phyloP scores from a whole-genome alignment of 148 eudicot species.

The Camellia lanceoleosa region DNA sequence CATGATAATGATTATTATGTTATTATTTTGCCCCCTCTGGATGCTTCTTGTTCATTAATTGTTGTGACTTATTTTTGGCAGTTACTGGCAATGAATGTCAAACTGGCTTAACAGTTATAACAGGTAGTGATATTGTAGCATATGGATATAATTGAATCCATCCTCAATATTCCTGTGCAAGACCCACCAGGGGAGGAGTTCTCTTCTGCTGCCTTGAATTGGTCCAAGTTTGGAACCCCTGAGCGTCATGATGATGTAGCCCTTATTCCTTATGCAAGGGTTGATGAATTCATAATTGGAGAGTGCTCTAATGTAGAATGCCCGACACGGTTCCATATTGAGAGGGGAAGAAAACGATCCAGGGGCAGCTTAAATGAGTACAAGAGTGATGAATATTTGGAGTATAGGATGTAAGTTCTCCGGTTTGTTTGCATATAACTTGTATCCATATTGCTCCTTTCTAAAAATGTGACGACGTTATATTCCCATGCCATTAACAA shows the following conservation, averaged over 20 bases:
- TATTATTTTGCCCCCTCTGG: neutral
- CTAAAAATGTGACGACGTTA: neutral
- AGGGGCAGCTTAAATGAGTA: slow-evolving; percentile 70
- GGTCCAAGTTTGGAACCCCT: slow-evolving; percentile 72
- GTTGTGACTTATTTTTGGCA: slow-evolving; percentile 14
- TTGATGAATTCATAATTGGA: slow-evolving; percentile 83
- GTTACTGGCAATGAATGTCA: slow-evolving; percentile 15
- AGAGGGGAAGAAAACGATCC: slow-evolving; percentile 79
- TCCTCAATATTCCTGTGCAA: slow-evolving; percentile 62
- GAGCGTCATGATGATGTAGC: slow-evolving; percentile 84
- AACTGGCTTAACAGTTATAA: slow-evolving; percentile 12
- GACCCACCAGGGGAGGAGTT: slow-evolving; percentile 70
- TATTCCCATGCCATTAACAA: neutral
- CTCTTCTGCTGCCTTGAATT: slow-evolving; percentile 68
- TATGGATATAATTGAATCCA: slow-evolving; percentile 76
- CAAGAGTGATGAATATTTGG: slow-evolving; percentile 85
- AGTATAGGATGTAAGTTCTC: slow-evolving; percentile 72
- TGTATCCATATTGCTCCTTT: neutral
- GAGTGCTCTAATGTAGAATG: slow-evolving; percentile 79
- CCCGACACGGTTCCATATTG: slow-evolving; percentile 92
- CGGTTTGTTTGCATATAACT: neutral
- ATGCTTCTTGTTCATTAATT: neutral
- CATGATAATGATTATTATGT: neutral
- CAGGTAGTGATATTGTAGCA: neutral
- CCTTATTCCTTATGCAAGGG: slow-evolving; percentile 77